Evolutionary conservation across 805 yeast genomes (phyloP), one percentile per base, ranked within the genome.

Genomic region (Candida ponderosae): DNA sequence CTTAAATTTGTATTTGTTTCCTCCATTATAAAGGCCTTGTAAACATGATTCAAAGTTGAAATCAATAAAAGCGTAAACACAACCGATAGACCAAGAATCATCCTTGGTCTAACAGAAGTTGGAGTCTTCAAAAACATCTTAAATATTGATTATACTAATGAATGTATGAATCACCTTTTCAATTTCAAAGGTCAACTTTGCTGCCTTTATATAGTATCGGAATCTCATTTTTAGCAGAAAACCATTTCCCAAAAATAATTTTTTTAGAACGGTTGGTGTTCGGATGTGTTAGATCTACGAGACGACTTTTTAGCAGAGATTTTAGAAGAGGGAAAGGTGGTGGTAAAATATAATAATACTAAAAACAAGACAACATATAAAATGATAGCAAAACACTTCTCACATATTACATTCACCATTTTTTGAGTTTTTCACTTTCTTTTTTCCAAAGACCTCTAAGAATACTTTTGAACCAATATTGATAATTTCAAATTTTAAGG

Each of bases 291-390:
- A 2, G 21, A 3, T 14, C 15, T 31, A 7, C 11, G 17, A 5
- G 31, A 18, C n/a, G 7, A n/a, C n/a, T 20, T 19, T 1, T 29
- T 10, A 3, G 31, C 14, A 29, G 18, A 15, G 18, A 17, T 15
- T 9, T 18, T 17, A 6, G 8, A 31, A 19, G n/a, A 6, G 18
- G 19, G 6, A 31, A 8, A 13, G 16, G 24, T 18, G 8, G 18
- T 20, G 18, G 18, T 14, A 6, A 6, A 14, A 13, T 5, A 31
- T 28, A 19, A 31, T 26, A 36, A 20, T 31, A 38, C 35, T 40
- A 26, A 40, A 38, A 36, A 41, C 40, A 42, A 40, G 40, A 38
- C 14, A 34, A 30, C 17, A 28, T 32, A 29, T 34, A 28, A 26
- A 29, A 23, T 9, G 14, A 14, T 15, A 13, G 10, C n/a, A 30